Percentiles rank a stretch among this genome's conserved stretches.
Evolutionary conservation across 176 grass and related monocot genomes (phyloP).

Genomic region (Coix lacrymajobi): DNA sequence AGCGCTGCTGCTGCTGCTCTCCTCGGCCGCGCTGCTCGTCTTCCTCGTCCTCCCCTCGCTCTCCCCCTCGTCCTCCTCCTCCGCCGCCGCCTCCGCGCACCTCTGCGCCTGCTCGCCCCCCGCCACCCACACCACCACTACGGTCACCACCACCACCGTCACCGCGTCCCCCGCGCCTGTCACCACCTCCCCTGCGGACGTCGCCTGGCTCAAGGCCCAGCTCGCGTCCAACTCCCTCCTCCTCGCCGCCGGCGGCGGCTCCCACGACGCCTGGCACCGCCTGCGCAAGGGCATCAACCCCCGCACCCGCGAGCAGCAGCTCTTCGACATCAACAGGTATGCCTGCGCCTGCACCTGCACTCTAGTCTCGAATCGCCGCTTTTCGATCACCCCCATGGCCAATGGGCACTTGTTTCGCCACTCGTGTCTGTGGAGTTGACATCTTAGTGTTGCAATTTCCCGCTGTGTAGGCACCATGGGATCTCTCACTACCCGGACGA

Average conservation of each 20-base stretch:
- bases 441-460: not conserved
- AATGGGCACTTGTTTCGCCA: not conserved
- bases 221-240: constrained; percentile 64
- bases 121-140: constrained; percentile 38
- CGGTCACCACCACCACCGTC: constrained; percentile 38
- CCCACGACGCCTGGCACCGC: constrained; percentile 45
- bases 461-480: constrained; percentile 61
- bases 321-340: constrained; percentile 77
- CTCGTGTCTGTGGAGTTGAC: not conserved
- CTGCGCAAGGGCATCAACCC: constrained; percentile 98
- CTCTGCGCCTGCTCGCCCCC: constrained; percentile 46
- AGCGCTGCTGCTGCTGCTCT: constrained; percentile 55
- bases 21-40: constrained; percentile 43
- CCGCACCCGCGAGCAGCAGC: constrained; percentile 74
- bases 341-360: not conserved
- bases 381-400: not conserved
- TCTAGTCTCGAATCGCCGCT: not conserved
- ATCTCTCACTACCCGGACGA: constrained; percentile 69
- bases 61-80: constrained; percentile 19
- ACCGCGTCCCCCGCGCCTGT: constrained; percentile 26
- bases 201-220: constrained; percentile 67
- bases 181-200: constrained; percentile 55
- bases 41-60: constrained; percentile 50
- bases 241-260: constrained; percentile 28
- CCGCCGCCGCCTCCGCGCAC: constrained; percentile 11